A percentile compares a stretch with the other conserved stretches of the same genome.
These are phyloP conservation scores for rapeseed (Brassica napus) DNA, from an alignment of 345 rosid genomes.

Conservation along the genomic window DNA sequence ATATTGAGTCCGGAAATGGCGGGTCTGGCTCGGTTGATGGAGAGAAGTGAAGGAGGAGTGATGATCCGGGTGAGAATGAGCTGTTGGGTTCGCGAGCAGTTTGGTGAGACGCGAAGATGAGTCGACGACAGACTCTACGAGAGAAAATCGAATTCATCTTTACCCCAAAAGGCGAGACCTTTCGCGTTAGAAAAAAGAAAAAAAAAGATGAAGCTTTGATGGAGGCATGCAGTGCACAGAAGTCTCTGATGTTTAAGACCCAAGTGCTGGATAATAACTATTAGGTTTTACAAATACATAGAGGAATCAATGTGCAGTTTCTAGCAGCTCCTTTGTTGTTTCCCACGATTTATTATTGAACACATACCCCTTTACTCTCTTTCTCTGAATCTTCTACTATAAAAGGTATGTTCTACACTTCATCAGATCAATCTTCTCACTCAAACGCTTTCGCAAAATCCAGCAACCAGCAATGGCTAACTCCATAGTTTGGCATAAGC, in stretches of 20 bases:
- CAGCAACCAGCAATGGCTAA: too few relatives aligned
- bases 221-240: neutral
- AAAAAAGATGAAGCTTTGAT: constrained; percentile 1
- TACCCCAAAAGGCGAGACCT: constrained; percentile 20
- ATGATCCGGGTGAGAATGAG: constrained; percentile 21
- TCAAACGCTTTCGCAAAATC: too few relatives aligned
- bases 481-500: too few relatives aligned
- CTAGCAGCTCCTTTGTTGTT: too few relatives aligned
- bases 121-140: constrained; percentile 39
- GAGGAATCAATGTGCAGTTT: too few relatives aligned
- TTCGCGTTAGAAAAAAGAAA: neutral
- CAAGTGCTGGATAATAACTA: neutral
- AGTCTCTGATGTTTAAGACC: neutral
- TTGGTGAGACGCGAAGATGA: constrained; percentile 45
- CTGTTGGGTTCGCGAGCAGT: constrained; percentile 24
- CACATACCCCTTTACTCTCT: too few relatives aligned
- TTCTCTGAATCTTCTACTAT: too few relatives aligned
- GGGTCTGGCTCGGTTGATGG: constrained; percentile 31
- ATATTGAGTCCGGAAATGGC: constrained; percentile 24
- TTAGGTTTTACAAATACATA: neutral
- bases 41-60: constrained; percentile 17
- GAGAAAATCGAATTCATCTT: constrained; percentile 48
- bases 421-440: too few relatives aligned
- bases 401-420: too few relatives aligned
- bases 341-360: too few relatives aligned